A percentile compares a stretch with the other conserved stretches of the same genome.
These are phyloP conservation scores for Arabidopsis arenosa DNA, from an alignment of 345 rosid species.

Conservation along the genomic window DNA sequence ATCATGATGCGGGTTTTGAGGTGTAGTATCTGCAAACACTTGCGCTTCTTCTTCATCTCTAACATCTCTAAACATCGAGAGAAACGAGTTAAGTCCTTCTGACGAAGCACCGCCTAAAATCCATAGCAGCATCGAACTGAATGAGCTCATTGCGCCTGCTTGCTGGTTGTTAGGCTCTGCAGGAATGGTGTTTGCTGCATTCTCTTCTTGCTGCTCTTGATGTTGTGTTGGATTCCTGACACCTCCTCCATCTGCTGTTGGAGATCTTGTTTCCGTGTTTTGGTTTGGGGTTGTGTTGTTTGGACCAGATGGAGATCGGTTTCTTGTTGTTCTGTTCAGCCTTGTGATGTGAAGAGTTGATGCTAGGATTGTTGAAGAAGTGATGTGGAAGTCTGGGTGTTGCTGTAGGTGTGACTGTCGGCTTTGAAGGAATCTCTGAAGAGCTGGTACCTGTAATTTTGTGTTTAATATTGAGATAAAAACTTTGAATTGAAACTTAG, in stretches of 20 bases:
- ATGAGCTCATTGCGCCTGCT: conserved; percentile 78
- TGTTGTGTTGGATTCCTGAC: conserved; percentile 50
- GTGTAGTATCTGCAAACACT: conserved; percentile 40
- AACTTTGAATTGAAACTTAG: background rate
- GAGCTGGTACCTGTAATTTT: conserved; percentile 78
- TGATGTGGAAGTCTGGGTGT: conserved; percentile 91
- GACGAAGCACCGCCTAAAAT: conserved; percentile 95
- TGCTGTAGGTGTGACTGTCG: conserved; percentile 84
- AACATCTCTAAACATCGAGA: conserved; percentile 87
- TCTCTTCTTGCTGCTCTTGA: conserved; percentile 43
- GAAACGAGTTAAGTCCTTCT: conserved; percentile 81
- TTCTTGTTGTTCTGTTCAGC: conserved; percentile 69
- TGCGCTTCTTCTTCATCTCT: conserved; percentile 84
- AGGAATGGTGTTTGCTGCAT: conserved; percentile 53
- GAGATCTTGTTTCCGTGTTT: conserved; percentile 55
- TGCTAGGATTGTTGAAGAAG: conserved; percentile 94
- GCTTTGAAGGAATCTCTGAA: conserved; percentile 84
- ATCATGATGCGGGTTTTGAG: conserved; percentile 37
- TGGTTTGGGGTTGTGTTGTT: conserved; percentile 52
- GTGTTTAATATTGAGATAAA: background rate
- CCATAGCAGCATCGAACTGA: conserved; percentile 86
- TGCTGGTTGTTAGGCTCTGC: conserved; percentile 59
- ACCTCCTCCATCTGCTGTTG: conserved; percentile 41
- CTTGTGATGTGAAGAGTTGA: conserved; percentile 94
- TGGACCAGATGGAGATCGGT: conserved; percentile 52